Base-by-base conservation (phyloP, 768 basidiomycete species). In the Rubroboletus pulcherrimus region DNA sequence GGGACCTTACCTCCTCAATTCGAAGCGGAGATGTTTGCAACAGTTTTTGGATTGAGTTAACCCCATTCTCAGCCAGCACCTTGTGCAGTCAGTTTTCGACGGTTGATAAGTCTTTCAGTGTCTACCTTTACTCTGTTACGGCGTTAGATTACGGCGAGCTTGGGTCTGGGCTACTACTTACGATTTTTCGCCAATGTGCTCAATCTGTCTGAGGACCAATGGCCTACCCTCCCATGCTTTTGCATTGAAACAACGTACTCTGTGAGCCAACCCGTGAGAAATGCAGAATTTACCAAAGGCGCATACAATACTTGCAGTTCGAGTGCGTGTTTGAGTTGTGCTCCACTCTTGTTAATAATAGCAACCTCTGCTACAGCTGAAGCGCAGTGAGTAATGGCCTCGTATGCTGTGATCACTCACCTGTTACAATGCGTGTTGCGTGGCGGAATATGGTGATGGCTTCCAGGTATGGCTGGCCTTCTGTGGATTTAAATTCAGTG, bases 141-240 rank as follows among this genome's bases (percentile, higher is more conserved):
- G n/a, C 0, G 10, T 65, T n/a, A 58, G 38, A 29, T 15, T 40
- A 38, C 15, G 29, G 46, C 9, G 11, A 14, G 15, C n/a, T 38
- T 35, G 35, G 17, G 31, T 24, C 24, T 34, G 26, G 34, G 9
- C 15, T 14, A 40, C 15, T 14, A 71, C 87, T 67, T 54, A 92
- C 91, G 90, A 91, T 81, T 92, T 93, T 66, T 93, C 91, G 33
- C 95, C 96, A 40, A 98, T 86, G n/a, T 86, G 83, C 34, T 90
- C 85, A 48, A 98, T 79, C 68, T 98, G 96, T 14, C 89, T 81
- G 51, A 98, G 79, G 7, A 96, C 87, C 14, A 86, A 75, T 5
- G 93, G 85, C 19, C 90, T 76, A 63, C 93, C 88, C 63, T 98
- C 95, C 96, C 96, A 98, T 41, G 92, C 87, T 63, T 87, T 93